Evolutionary conservation across 352 stramenopile genomes (phyloP), one percentile per base, ranked within the genome.

Genomic region (Pythium periplocum): DNA sequence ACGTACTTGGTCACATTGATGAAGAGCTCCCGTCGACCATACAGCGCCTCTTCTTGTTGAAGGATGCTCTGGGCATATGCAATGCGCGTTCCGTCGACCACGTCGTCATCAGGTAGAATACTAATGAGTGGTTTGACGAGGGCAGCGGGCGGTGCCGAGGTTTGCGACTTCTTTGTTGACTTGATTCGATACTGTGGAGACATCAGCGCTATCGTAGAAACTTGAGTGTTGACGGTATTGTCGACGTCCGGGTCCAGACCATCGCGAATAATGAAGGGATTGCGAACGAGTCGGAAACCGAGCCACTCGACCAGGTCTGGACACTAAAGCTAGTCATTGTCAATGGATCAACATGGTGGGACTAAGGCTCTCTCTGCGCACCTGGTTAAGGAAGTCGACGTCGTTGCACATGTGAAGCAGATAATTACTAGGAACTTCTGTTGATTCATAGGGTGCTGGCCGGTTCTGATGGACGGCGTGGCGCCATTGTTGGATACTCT

Each of bases 321-420:
- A 42, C 30, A 60, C 48, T 64, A 35, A 31, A 7, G 45, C 3
- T 33, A 12, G 7, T 12, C 38, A 42, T 42, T 8, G 38, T 12
- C 17, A 26, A 26, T 26, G 17, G 17, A 26, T 26, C 17, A 26
- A 26, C 17, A 26, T 26, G 17, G 17, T 26, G 17, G 17, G 17
- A 26, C 17, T 26, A 26, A 26, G 17, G 17, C 17, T 26, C 17
- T 26, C 17, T 26, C 17, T 26, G 17, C 17, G 17, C 35, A 54
- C 63, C 32, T 64, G 51, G 51, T 87, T 64, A 37, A 87, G 56
- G 42, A 83, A 82, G 50, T 86, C 61, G 5, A 71, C 44, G 53
- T 87, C 77, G 47, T 83, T 58, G 34, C 62, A 70, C 74, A 87
- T 87, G 0, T 32, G 7, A 6, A 84, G 57, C 48, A 87, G 52